Conservation (phyloP, 352 stramenopile genomes). For the Pythium plurisporium region DNA sequence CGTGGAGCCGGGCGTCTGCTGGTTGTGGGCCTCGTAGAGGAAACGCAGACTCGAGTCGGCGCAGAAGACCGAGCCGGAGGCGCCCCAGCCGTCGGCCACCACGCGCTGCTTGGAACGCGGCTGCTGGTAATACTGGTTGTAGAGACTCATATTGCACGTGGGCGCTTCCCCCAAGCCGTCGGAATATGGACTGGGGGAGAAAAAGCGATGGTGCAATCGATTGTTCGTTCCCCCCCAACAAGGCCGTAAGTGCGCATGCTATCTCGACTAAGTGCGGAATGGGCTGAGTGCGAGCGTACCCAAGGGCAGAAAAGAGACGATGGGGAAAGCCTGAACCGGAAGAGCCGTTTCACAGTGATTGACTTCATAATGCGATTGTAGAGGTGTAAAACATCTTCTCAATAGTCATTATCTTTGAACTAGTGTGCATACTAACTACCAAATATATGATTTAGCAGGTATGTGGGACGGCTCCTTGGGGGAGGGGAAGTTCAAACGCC, state of each 20-base stretch:
- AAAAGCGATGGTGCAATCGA: neutral
- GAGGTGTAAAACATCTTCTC: neutral
- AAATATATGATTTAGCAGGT: neutral
- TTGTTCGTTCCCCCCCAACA: neutral
- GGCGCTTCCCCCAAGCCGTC: neutral
- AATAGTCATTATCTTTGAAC: neutral
- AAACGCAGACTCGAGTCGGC: slow-evolving; percentile 76
- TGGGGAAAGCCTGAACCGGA: neutral
- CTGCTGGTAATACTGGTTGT: slow-evolving; percentile 5
- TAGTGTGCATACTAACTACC: no score
- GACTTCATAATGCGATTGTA: neutral
- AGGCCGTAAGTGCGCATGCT: neutral
- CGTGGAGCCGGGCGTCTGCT: slow-evolving; percentile 9
- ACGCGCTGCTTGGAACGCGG: slow-evolving; percentile 34
- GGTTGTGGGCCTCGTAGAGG: slow-evolving; percentile 61
- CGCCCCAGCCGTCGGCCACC: slow-evolving; percentile 65
- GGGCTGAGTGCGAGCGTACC: neutral
- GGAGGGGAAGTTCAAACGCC: slow-evolving; percentile 13
- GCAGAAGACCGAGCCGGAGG: slow-evolving; percentile 68
- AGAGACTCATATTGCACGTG: slow-evolving; percentile 18
- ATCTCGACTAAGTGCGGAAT: neutral
- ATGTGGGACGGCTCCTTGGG: slow-evolving; percentile 3
- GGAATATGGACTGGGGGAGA: slow-evolving; percentile 13
- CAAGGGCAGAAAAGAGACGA: no score
- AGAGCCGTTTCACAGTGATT: slow-evolving; percentile 3